Percentiles rank a stretch among this genome's conserved stretches.
These are phyloP conservation scores for Suillus spraguei DNA, from an alignment of 768 basidiomycete genomes.

Conservation along the genomic window DNA sequence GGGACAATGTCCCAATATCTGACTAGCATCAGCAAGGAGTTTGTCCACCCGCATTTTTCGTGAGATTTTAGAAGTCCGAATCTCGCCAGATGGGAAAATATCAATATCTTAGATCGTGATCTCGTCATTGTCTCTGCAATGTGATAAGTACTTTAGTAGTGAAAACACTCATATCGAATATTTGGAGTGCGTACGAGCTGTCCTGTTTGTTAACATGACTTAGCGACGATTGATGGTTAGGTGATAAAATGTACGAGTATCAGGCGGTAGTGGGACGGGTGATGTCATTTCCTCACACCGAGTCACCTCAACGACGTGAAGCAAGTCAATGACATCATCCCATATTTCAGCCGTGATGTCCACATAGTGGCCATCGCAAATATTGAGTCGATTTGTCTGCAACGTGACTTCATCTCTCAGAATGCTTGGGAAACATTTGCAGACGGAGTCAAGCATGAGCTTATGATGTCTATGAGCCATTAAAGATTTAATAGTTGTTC, in stretches of 20 bases:
- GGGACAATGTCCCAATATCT: background rate
- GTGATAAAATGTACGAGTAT: too few species aligned
- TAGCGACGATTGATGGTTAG: background rate
- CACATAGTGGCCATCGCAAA: background rate
- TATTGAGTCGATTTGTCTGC: slow-evolving; percentile 3
- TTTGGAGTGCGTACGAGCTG: background rate
- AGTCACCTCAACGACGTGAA: too few species aligned
- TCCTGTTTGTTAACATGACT: background rate
- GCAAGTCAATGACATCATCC: too few species aligned
- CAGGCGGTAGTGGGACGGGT: too few species aligned
- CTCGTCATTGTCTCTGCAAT: background rate
- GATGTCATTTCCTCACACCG: too few species aligned
- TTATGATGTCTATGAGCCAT: background rate
- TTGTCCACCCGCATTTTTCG: background rate
- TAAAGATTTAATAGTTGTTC: background rate
- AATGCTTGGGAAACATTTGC: slow-evolving; percentile 6
- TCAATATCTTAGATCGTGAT: background rate
- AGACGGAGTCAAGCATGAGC: background rate
- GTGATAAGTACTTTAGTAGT: background rate
- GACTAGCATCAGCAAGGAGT: background rate
- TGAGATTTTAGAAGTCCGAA: background rate
- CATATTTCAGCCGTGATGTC: background rate
- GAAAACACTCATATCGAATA: background rate
- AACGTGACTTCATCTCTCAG: background rate
- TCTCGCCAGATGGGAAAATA: background rate